Base-by-base conservation (phyloP, 2,329 filamentous ascomycete species). In the Fusarium pilosicola region DNA sequence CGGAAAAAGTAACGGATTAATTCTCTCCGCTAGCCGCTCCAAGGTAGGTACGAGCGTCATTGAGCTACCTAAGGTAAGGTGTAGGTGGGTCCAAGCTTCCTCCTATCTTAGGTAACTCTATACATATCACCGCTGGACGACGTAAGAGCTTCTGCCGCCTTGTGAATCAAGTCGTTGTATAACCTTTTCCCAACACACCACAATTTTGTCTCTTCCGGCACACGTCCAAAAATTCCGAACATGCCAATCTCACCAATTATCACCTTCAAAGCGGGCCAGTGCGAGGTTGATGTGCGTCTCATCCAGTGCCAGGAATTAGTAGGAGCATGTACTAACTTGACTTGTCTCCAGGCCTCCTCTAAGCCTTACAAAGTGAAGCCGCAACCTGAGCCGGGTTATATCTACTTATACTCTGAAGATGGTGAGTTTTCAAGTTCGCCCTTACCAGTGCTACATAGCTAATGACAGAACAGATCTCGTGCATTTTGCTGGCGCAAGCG, bases 401-500 rank as follows among this genome's bases (percentile, higher is more conserved):
- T 98, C 80, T 98, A 97, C 82, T 91, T 98, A 62, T 97, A 96
- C 84, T 89, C 89, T 58, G 95, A 97, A 87, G 96, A 98, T 91
- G 96, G 92, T 92, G 80, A 65, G 80, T 61, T 55, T 8, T 24
- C 39, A 17, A 26, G 38, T 15, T n/a, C n/a, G 9, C 24, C 36
- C 6, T 24, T n/a, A 14, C 15, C 20, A 30, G 45, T 45, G 48
- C 12, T 49, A 42, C 32, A 36, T 62, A n/a, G 36, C 56, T 74
- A 39, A 74, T 30, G 28, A 26, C 36, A 17, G 46, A 32, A n/a
- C 74, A 95, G 93, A 98, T 59, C 89, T 99, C 69, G 88, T 97
- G 70, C 95, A 98, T 86, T 97, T 85, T 98, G 95, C 89, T 99
- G 97, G 97, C 93, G 95, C 75, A 91, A 94, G 79, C 92, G 96